Conservation (phyloP, 116 monocot species). For the Iris pallida region DNA sequence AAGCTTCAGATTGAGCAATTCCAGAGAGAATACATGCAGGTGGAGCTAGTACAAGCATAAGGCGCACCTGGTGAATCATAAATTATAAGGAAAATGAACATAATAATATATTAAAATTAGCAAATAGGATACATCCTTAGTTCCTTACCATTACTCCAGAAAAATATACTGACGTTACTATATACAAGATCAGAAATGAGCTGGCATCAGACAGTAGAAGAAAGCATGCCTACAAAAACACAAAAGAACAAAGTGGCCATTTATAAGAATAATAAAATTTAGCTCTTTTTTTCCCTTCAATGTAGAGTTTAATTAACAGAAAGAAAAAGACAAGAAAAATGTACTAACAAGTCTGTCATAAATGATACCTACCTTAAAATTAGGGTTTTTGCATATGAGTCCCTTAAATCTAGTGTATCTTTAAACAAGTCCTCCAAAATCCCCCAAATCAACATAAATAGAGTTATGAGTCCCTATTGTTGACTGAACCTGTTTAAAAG, state of each 20-base stretch:
- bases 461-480: too few relatives aligned
- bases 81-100: conserved; percentile 1
- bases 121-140: background rate
- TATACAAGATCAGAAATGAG: conserved; percentile 79
- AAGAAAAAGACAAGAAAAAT: too few relatives aligned
- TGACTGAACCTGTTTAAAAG: too few relatives aligned
- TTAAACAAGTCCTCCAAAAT: too few relatives aligned
- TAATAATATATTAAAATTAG: background rate
- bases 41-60: conserved; percentile 98
- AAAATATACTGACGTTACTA: conserved; percentile 93
- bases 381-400: too few relatives aligned
- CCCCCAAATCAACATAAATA: too few relatives aligned
- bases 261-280: background rate
- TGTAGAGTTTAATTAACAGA: too few relatives aligned
- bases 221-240: conserved; percentile 74
- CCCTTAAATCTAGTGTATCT: too few relatives aligned
- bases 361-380: too few relatives aligned
- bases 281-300: too few relatives aligned
- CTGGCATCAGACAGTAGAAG: conserved; percentile 94
- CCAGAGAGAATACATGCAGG: conserved; percentile 96
- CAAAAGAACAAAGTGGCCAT: background rate
- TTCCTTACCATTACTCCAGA: conserved; percentile 97
- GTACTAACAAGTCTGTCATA: too few relatives aligned
- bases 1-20: conserved; percentile 89
- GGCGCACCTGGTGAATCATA: conserved; percentile 62